Base-by-base conservation (phyloP, 1,284 basidiomycete genomes). In the Naganishia sp. region DNA sequence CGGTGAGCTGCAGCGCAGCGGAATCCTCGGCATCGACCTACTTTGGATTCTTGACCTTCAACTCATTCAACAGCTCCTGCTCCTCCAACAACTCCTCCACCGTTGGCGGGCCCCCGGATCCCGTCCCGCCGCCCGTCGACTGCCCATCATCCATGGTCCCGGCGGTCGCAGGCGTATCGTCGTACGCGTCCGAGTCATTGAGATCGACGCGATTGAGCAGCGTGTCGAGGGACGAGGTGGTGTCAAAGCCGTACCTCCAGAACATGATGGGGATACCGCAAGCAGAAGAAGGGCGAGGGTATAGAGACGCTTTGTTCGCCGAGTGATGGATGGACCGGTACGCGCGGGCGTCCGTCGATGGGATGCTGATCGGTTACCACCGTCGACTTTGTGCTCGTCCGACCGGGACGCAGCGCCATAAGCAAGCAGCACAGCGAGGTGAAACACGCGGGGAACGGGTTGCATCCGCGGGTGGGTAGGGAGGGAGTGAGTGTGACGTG, bases 61-160 rank as follows among this genome's bases (percentile, higher is more conserved):
- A 94, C 79, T 98, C 94, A 78, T 92, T 90, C 60, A 98, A 82
- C 63, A 97, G 83, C 78, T 97, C 94, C 76, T 92, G 90, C 81
- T 97, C 92, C 81, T 96, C 93, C 66, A 98, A 83, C 66, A 98
- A 87, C 57, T 92, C 89, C 79, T 97, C 94, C 56, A 97, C 84
- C 46, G 86, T 72, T 13, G 79, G 79, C 11, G 79, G 76, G 5
- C 43, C 58, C 10, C 57, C 57, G 2, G 43, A 39, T 2, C 47
- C 55, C 25, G 41, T 35, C 6, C 46, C 46, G 11, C 15, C 5
- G 15, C 23, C 54, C 7, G 35, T 45, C n/a, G 42, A 28, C 41
- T 47, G 41, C 6, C 41, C 45, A 18, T 47, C 55, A 28, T 57
- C 42, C 18, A 42, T n/a, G n/a, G 51, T 60, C 28, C 42, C 32